Evolutionary conservation across 148 eudicot species (phyloP), one percentile per base, ranked within the genome.

Genomic region (Amaranthus hypochondriacus): DNA sequence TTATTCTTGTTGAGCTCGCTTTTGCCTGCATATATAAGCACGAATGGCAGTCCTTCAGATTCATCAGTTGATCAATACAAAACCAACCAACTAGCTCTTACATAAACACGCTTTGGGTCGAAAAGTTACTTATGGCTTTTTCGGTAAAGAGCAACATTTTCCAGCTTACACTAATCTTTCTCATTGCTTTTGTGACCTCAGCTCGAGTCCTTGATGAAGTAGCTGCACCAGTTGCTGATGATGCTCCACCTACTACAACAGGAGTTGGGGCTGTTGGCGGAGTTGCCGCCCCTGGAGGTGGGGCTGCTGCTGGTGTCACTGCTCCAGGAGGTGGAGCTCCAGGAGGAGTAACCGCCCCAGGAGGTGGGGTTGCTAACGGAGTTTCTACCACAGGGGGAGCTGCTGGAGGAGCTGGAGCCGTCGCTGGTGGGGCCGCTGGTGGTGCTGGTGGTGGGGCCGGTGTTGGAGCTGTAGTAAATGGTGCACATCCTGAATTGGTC

Each of bases 131-230:
- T 59, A 68, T 69, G 72, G 53, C 83, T 52, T 68, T 55, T 63
- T 61, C 80, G 68, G 18, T 75, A 69, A 78, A 81, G 71, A 48
- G 50, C 66, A 72, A 76, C 47, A 57, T 84, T 84, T 63, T 82
- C 67, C 75, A 69, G 3, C 80, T 87, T 14, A 66, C 79, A 46
- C 73, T 90, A 21, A 77, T 83, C 74, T 53, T 84, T 2, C 75
- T 72, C 6, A 56, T 89, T 52, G 64, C 82, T 56, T 69, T 77
- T 67, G 78, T 79, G 28, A 47, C 81, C 62, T 81, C 91, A 50
- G 81, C 83, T 67, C 87, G 88, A 61, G 52, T 85, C 77, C 91
- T 90, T 4, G 82, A 81, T 15, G 83, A 87, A 76, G 82, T 70
- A 10, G 54, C 69, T 18, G 21, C 85, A 44, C 64, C 79, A 5